Base-by-base conservation (phyloP, 768 basidiomycete species). In the Chlorophyllum brunneum region DNA sequence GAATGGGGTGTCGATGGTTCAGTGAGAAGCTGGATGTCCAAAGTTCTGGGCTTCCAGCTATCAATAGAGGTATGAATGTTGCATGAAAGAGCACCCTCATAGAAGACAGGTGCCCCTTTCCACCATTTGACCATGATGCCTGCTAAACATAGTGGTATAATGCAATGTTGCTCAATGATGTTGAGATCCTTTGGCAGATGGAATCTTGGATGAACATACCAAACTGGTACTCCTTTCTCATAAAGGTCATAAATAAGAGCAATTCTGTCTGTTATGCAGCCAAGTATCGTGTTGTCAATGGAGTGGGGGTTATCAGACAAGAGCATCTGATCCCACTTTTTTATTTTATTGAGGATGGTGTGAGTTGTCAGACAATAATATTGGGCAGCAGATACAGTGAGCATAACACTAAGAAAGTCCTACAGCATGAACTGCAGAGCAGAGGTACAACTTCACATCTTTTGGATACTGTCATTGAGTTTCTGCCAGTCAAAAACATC, bases 281-380 rank as follows among this genome's bases (percentile, higher is more conserved):
- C 43, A 8, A 45, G 2, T 3, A 45, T 30, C 5, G 15, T n/a
- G 10, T 29, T 29, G 11, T 45, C 29, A 22, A 27, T 27, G 3
- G n/a, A 3, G 18, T 4, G n/a, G 16, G 16, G 2, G 23, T 29
- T 31, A n/a, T 45, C 16, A 20, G 43, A 42, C 3, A 42, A 15
- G 13, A 15, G n/a, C 18, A 41, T 10, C 8, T 3, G n/a, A 24
- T 48, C 36, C 47, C 47, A 48, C 24, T 48, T 37, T 8, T 10
- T 48, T 16, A 48, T 48, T 26, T 48, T 48, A 34, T 48, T 34
- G 8, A 48, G 36, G 5, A 48, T 10, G 4, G 47, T 34, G 5
- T 23, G 11, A 13, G 47, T 48, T 15, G 8, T 22, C 22, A 48
- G 10, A 16, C 33, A 48, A 23, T 15, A n/a, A 5, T 34, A 2